These are phyloP conservation scores for Aciculosporium take DNA, from an alignment of 2,329 filamentous ascomycete species.

Conservation along the genomic window DNA sequence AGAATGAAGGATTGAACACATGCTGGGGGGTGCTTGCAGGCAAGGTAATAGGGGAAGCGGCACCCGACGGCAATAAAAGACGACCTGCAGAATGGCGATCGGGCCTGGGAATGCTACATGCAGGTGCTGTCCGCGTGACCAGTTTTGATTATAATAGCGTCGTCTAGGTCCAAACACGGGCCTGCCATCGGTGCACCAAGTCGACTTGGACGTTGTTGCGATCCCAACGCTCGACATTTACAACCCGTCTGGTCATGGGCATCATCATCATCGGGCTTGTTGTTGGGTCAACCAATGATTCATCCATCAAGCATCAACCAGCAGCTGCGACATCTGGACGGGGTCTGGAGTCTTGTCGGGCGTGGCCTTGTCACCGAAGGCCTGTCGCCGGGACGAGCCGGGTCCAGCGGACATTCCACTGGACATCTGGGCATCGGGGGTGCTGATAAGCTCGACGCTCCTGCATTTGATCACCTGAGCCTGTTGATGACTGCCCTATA, in stretches of 20 bases:
- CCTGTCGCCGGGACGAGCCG: too few relatives aligned
- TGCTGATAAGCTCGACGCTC: too few relatives aligned
- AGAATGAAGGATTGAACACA: neutral
- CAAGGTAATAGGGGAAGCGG: neutral
- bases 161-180: neutral
- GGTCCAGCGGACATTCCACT: too few relatives aligned
- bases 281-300: too few relatives aligned
- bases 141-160: neutral
- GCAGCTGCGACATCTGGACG: too few relatives aligned
- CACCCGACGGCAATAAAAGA: neutral
- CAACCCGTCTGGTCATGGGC: neutral
- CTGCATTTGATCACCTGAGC: too few relatives aligned
- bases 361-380: too few relatives aligned
- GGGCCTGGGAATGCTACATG: neutral
- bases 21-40: neutral
- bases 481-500: too few relatives aligned
- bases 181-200: too few relatives aligned
- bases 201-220: conserved; percentile 1
- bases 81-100: neutral
- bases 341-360: too few relatives aligned
- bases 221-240: neutral
- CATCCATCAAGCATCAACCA: too few relatives aligned
- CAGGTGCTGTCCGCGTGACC: conserved; percentile 2
- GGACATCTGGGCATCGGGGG: too few relatives aligned
- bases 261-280: neutral